A percentile compares a stretch with the other conserved stretches of the same genome.
These are phyloP conservation scores for Epichloe gansuensis DNA, from an alignment of 2,329 filamentous ascomycete genomes.

Conservation along the genomic window DNA sequence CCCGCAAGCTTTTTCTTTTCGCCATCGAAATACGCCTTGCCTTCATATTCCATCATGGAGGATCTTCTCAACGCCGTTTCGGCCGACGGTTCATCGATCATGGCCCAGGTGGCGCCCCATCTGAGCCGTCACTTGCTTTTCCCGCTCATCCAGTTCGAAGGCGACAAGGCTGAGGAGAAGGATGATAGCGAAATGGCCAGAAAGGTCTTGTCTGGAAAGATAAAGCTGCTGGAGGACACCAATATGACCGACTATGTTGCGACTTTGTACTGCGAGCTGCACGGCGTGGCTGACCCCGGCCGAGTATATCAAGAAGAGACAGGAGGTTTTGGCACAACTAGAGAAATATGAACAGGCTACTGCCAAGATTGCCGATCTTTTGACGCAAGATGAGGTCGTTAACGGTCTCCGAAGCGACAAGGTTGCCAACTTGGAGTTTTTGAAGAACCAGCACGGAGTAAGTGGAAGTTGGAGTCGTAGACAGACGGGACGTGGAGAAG, in stretches of 20 bases:
- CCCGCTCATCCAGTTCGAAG: constrained; percentile 86
- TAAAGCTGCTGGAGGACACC: constrained; percentile 86
- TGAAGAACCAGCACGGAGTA: constrained; percentile 92
- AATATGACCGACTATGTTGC: constrained; percentile 99
- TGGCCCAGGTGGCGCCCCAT: constrained; percentile 80
- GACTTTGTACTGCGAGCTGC: constrained; percentile 78
- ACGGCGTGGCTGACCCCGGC: constrained; percentile 67
- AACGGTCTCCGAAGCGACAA: constrained; percentile 90
- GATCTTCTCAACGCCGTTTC: constrained; percentile 37
- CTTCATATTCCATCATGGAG: constrained; percentile 20
- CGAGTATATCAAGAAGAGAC: constrained; percentile 80
- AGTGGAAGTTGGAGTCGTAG: constrained; percentile 31
- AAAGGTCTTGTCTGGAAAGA: constrained; percentile 77
- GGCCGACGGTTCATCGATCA: constrained; percentile 63
- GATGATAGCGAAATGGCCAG: constrained; percentile 44
- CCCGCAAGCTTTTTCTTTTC: neutral
- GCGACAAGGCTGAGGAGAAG: constrained; percentile 68
- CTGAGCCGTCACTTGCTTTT: constrained; percentile 96
- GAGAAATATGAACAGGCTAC: constrained; percentile 80
- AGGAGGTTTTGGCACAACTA: constrained; percentile 74
- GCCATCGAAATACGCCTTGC: neutral
- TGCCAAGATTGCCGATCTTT: constrained; percentile 73
- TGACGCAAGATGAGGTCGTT: constrained; percentile 82
- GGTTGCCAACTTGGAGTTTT: constrained; percentile 93
- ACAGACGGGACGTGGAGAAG: constrained; percentile 2